These are phyloP conservation scores for Liriodendron chinense DNA, from an alignment of 164 flowering plant species.

Conservation along the genomic window DNA sequence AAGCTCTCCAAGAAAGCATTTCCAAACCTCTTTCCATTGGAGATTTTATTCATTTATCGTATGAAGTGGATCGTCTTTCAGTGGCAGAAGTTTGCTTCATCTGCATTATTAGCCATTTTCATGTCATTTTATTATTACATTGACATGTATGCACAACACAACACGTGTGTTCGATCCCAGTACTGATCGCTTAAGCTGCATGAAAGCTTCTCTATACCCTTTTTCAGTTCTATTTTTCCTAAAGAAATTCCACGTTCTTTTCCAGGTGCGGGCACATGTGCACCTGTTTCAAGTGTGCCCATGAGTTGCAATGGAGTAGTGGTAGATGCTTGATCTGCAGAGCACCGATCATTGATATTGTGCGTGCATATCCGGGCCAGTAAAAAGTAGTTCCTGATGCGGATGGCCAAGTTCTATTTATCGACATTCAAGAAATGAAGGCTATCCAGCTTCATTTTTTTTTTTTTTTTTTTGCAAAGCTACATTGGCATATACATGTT, in stretches of 20 bases:
- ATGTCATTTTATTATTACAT: too few relatives aligned
- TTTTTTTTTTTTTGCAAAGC: neutral
- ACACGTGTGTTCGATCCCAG: too few relatives aligned
- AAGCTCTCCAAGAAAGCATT: neutral
- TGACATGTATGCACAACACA: too few relatives aligned
- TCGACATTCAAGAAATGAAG: neutral
- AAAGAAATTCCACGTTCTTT: neutral
- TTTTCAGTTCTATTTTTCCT: neutral
- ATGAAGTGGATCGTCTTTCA: neutral
- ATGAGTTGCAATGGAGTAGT: constrained; percentile 70
- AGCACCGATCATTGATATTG: constrained; percentile 72
- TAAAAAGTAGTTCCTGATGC: constrained; percentile 10
- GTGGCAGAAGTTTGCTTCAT: neutral
- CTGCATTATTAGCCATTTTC: too few relatives aligned
- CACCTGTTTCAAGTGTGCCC: constrained; percentile 81
- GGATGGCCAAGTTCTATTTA: neutral
- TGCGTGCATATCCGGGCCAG: constrained; percentile 45
- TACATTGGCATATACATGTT: neutral
- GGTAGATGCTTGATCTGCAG: constrained; percentile 80
- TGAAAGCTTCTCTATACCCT: neutral
- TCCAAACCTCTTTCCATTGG: neutral
- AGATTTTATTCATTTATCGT: neutral
- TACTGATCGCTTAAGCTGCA: neutral
- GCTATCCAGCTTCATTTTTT: neutral
- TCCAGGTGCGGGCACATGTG: constrained; percentile 98